A percentile compares a stretch with the other conserved stretches of the same genome.
These are phyloP conservation scores for Lycium barbarum DNA, from an alignment of 257 asterid genomes.

Conservation along the genomic window DNA sequence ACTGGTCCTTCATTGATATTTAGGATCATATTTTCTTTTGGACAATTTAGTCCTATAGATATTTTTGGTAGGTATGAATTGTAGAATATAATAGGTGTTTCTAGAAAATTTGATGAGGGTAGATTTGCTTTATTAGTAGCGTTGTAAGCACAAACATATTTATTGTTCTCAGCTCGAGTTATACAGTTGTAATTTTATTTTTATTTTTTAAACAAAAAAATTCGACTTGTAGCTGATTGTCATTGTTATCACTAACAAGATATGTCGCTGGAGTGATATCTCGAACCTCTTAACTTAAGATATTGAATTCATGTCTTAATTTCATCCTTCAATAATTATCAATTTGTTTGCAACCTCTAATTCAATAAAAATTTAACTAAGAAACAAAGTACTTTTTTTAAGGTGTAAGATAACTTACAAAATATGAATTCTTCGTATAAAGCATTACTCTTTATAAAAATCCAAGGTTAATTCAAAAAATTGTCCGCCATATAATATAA, in stretches of 20 bases:
- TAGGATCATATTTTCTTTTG: not conserved
- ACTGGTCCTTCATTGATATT: not conserved
- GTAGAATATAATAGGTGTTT: not conserved
- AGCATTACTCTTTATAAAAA: not conserved
- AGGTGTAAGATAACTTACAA: not conserved
- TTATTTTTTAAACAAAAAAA: not conserved
- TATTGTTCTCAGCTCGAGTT: not conserved
- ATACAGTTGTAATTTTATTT: not conserved
- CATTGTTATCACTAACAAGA: not conserved
- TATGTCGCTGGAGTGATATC: not conserved
- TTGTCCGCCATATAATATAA: not conserved
- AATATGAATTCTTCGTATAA: not conserved
- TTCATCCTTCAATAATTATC: not conserved
- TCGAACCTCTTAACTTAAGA: not conserved
- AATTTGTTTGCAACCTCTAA: not conserved
- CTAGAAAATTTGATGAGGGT: not conserved
- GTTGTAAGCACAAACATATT: not conserved
- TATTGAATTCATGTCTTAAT: not conserved
- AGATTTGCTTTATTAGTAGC: not conserved
- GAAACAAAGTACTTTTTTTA: not conserved
- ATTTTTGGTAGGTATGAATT: slow-evolving; percentile 6
- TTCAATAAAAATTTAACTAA: not conserved
- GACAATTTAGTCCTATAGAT: slow-evolving; percentile 6
- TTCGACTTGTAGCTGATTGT: not conserved
- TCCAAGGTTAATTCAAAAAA: not conserved